Conservation (phyloP, 2,329 filamentous ascomycete genomes). For the Trichoderma polysporum region DNA sequence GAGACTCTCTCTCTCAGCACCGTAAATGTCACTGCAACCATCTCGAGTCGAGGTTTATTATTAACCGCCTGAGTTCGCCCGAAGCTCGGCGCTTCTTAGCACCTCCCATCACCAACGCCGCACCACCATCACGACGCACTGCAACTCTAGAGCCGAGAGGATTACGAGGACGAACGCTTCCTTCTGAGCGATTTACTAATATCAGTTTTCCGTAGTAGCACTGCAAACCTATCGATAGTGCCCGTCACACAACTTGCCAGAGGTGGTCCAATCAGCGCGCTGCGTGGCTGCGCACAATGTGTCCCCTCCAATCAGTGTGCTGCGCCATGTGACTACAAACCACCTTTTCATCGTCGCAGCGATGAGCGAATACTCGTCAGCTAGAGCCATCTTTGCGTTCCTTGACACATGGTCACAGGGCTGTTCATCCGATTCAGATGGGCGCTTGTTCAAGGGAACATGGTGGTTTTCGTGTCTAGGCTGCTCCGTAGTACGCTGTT, state of each 20-base stretch:
- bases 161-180: not conserved
- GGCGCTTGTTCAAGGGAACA: conserved; percentile 1
- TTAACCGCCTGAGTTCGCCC: not conserved
- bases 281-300: conserved; percentile 11
- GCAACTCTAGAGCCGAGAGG: conserved; percentile 15
- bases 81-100: conserved; percentile 19
- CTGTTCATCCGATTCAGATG: conserved; percentile 5
- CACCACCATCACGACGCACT: conserved; percentile 13
- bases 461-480: not conserved
- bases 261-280: conserved; percentile 11
- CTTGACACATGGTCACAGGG: conserved; percentile 20
- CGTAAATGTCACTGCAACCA: not conserved
- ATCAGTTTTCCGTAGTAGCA: not conserved
- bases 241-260: conserved; percentile 6
- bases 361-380: not conserved
- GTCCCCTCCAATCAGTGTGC: conserved; percentile 5
- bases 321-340: conserved; percentile 19
- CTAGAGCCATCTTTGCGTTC: not conserved
- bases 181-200: conserved; percentile 4
- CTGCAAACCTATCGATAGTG: conserved; percentile 12
- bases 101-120: conserved; percentile 14
- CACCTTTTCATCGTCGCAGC: not conserved
- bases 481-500: not conserved
- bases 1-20: not conserved
- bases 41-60: not conserved